Percentiles rank a stretch among this genome's conserved stretches.
These are phyloP conservation scores for Edhazardia aedis DNA, from an alignment of 371 early-diverging fungal species.

Conservation along the genomic window DNA sequence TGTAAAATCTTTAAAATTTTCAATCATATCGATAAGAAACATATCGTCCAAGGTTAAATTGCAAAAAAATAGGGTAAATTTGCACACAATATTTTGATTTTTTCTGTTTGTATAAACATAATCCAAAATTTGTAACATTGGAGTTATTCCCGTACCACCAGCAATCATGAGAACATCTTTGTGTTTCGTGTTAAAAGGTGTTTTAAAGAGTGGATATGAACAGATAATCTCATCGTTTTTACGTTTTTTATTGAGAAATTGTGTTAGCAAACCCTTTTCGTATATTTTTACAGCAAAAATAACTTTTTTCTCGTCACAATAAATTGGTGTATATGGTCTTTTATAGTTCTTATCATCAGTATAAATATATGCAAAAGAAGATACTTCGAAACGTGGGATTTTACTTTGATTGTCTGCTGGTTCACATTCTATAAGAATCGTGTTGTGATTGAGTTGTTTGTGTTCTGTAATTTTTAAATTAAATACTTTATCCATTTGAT, in stretches of 20 bases:
- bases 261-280: conserved; percentile 5
- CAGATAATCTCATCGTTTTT: conserved; percentile 6
- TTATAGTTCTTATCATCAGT: not conserved
- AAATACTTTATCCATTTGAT: too few species aligned
- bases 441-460: too few species aligned
- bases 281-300: conserved; percentile 17
- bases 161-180: conserved; percentile 27
- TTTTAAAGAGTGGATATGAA: not conserved
- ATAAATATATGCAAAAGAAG: too few species aligned
- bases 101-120: not conserved
- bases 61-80: conserved; percentile 11
- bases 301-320: not conserved
- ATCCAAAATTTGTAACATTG: conserved; percentile 37
- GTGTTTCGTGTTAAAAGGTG: conserved; percentile 2
- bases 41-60: conserved; percentile 19
- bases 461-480: too few species aligned
- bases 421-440: too few species aligned
- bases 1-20: not conserved
- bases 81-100: not conserved
- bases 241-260: not conserved
- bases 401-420: too few species aligned
- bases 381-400: too few species aligned
- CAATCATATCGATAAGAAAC: conserved; percentile 5
- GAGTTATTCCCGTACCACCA: conserved; percentile 46
- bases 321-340: conserved; percentile 18